Percentiles rank a stretch among this genome's conserved stretches.
Conservation (phyloP, 148 eudicot species). For the Fagopyrum esculentum region DNA sequence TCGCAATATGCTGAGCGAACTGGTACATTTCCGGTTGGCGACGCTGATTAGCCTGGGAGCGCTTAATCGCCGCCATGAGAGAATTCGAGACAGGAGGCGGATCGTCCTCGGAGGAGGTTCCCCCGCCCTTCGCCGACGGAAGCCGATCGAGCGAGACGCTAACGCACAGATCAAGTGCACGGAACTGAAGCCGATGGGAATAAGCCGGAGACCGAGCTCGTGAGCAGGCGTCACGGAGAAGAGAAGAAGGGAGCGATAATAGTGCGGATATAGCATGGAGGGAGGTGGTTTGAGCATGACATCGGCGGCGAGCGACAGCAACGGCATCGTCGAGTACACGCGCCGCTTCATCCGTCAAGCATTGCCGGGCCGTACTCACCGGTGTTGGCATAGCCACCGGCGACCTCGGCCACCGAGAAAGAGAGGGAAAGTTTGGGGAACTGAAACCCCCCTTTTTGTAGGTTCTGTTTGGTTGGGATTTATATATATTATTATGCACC, state of each 20-base stretch:
- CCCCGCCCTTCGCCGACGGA: conserved; percentile 25
- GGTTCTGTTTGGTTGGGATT: conserved; percentile 4
- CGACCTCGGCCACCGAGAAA: neutral
- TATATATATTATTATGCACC: neutral
- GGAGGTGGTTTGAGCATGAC: conserved; percentile 86
- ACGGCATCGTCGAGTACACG: conserved; percentile 78
- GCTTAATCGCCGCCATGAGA: conserved; percentile 84
- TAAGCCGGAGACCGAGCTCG: conserved; percentile 48
- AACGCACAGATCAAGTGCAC: conserved; percentile 72
- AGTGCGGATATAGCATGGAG: conserved; percentile 78
- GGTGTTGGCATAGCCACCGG: conserved; percentile 85
- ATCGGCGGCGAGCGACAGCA: conserved; percentile 70
- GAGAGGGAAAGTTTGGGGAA: neutral
- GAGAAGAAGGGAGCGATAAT: conserved; percentile 51
- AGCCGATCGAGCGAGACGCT: conserved; percentile 70
- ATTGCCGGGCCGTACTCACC: conserved; percentile 74
- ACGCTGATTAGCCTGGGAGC: conserved; percentile 87
- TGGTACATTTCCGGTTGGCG: conserved; percentile 89
- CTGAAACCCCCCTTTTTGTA: neutral
- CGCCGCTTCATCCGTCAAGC: conserved; percentile 71
- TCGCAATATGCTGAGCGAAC: conserved; percentile 15
- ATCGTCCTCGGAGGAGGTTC: conserved; percentile 22
- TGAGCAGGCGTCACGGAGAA: conserved; percentile 64
- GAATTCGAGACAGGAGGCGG: conserved; percentile 87
- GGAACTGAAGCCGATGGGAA: conserved; percentile 64